These are phyloP conservation scores for Karstenula rhodostoma DNA, from an alignment of 2,329 filamentous ascomycete genomes.

Conservation along the genomic window DNA sequence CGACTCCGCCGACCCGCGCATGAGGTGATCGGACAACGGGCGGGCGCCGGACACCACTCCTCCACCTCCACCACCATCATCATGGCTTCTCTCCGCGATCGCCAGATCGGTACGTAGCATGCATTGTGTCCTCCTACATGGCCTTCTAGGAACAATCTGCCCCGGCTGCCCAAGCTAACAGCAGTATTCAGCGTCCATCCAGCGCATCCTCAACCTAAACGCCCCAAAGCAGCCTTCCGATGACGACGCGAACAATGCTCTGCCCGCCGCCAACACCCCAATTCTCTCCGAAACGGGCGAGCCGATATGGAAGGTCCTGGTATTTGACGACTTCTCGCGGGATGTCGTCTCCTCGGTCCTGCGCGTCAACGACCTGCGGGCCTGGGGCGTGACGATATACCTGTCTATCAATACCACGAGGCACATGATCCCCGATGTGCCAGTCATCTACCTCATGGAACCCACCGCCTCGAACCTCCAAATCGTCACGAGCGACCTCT, in stretches of 20 bases:
- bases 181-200: constrained; percentile 76
- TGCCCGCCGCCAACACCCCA: constrained; percentile 70
- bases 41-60: constrained; percentile 28
- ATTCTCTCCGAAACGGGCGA: constrained; percentile 87
- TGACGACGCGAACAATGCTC: constrained; percentile 71
- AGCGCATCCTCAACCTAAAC: constrained; percentile 96
- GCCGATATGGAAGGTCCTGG: constrained; percentile 92
- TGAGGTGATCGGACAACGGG: constrained; percentile 35
- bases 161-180: constrained; percentile 20
- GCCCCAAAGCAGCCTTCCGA: constrained; percentile 66
- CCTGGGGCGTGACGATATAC: constrained; percentile 72
- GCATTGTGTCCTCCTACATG: not conserved
- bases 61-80: constrained; percentile 27
- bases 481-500: constrained; percentile 83
- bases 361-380: constrained; percentile 88
- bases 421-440: constrained; percentile 94
- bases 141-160: too few relatives aligned
- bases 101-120: constrained; percentile 63
- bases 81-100: constrained; percentile 66
- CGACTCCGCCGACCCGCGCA: constrained; percentile 22
- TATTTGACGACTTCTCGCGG: constrained; percentile 90
- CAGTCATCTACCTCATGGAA: constrained; percentile 95
- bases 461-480: constrained; percentile 83
- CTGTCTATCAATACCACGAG: constrained; percentile 77
- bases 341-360: constrained; percentile 98